These are phyloP conservation scores for Nemania serpens DNA, from an alignment of 2,329 filamentous ascomycete genomes.

Conservation along the genomic window DNA sequence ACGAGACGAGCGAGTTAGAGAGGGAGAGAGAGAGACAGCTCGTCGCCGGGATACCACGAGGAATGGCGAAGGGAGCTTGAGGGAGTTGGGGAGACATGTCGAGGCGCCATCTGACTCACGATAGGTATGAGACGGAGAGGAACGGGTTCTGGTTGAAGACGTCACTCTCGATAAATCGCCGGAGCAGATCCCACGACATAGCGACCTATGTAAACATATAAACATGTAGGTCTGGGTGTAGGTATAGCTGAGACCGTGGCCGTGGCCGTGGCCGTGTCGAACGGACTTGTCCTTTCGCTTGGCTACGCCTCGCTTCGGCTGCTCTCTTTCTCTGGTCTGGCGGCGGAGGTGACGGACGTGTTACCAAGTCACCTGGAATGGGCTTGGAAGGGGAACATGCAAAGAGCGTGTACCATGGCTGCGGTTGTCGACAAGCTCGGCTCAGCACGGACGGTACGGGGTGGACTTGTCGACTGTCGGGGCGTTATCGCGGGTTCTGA, in stretches of 20 bases:
- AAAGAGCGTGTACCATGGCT: slow-evolving; percentile 39
- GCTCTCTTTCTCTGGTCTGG: slow-evolving; percentile 23
- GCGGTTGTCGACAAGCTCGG: slow-evolving; percentile 28
- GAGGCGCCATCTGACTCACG: slow-evolving; percentile 60
- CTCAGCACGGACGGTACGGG: slow-evolving; percentile 17
- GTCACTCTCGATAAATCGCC: slow-evolving; percentile 90
- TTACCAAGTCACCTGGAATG: slow-evolving; percentile 41
- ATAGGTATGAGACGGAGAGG: slow-evolving; percentile 85
- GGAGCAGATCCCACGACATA: slow-evolving; percentile 86
- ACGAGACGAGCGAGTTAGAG: slow-evolving; percentile 17
- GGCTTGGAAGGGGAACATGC: slow-evolving; percentile 35
- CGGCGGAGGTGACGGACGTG: slow-evolving; percentile 10
- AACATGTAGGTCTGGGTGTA: not conserved
- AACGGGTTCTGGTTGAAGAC: slow-evolving; percentile 92
- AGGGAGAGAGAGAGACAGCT: not conserved
- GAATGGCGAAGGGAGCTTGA: not conserved
- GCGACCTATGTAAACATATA: slow-evolving; percentile 39
- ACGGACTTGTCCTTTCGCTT: too few relatives aligned
- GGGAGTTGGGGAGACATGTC: too few relatives aligned
- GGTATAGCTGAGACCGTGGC: too few relatives aligned
- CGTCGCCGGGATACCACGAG: not conserved
- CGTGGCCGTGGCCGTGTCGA: too few relatives aligned
- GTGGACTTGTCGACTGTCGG: slow-evolving; percentile 15
- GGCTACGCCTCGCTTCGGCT: not conserved
- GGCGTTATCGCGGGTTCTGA: slow-evolving; percentile 19